Base-by-base conservation (phyloP, 495 filamentous ascomycete genomes). In the Aspergillus leporis region DNA sequence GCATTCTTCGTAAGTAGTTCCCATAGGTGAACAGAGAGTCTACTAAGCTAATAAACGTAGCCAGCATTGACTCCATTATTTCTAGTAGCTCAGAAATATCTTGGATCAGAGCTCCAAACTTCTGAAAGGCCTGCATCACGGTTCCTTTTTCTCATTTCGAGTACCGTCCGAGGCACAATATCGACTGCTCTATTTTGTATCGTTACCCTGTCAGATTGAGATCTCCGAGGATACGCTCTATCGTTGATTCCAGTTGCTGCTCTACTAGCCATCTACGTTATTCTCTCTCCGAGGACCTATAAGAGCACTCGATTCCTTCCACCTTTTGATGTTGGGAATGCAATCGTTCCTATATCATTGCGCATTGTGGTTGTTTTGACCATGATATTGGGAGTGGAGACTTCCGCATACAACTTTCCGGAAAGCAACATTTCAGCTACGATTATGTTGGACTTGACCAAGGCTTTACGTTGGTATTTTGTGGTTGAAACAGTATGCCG, bases 41-140 rank as follows among this genome's bases (percentile, higher is more conserved):
- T n/a, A n/a, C n/a, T 3, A 51, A 51, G 46, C 46, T 57, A 41
- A 47, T 28, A 14, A 30, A 5, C 7, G 31, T 31, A 57, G 55
- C 55, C 55, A 3, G 45, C 18, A 19, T 57, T 51, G 21, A 51
- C 55, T 28, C 55, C 55, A 13, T 50, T 57, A n/a, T 22, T 57
- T 25, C 19, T 57, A 18, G 23, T 48, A 3, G 46, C 55, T 5
- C 23, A 57, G 46, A 50, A 38, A 19, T 51, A 38, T 48, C 21
- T 34, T 19, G 25, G 43, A 12, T 36, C 53, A 6, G 45, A 51
- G 43, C 1, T 25, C 2, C 25, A 1, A 1, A 6, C n/a, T 1
- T 41, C 55, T 18, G 16, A 2, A 4, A 38, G 9, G 12, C 13
- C 55, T 16, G 46, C 51, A 6, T 25, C 46, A 25, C 46, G 18